Conservation (phyloP, 2,329 filamentous ascomycete genomes). For the Trichoderma gracile region DNA sequence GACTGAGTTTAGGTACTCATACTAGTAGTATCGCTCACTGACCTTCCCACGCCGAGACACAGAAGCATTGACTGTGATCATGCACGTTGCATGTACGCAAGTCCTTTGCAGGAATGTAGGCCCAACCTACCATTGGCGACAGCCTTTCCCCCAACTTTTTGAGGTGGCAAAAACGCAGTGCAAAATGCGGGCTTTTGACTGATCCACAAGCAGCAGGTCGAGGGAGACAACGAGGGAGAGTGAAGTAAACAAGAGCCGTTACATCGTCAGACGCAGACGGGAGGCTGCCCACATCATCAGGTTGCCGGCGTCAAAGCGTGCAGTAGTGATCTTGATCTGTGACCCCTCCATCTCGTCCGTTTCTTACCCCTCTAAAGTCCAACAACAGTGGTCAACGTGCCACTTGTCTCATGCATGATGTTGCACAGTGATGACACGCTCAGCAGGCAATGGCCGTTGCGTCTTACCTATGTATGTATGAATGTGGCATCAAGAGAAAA, state of each 20-base stretch:
- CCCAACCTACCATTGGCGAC: not conserved
- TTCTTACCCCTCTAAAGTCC: constrained; percentile 3
- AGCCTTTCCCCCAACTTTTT: not conserved
- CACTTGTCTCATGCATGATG: constrained; percentile 6
- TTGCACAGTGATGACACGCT: not conserved
- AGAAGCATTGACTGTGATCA: constrained; percentile 8
- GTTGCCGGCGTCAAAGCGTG: not conserved
- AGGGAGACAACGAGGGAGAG: no score
- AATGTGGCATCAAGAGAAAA: not conserved
- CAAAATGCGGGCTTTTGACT: not conserved
- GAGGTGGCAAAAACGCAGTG: not conserved
- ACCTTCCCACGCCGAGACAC: not conserved
- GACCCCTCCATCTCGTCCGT: not conserved
- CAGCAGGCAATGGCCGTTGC: not conserved
- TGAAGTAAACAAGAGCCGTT: not conserved
- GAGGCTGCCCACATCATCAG: constrained; percentile 1
- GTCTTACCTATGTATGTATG: no score
- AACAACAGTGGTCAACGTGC: not conserved
- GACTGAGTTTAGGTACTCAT: not conserved
- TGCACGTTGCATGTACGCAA: constrained; percentile 21
- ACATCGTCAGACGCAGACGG: constrained; percentile 14
- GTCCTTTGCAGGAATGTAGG: constrained; percentile 14
- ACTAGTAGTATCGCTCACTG: not conserved
- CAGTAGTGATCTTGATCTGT: constrained; percentile 1
- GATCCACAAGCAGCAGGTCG: not conserved